phyloP scores from a whole-genome alignment of 2,329 filamentous ascomycete species.

The Pseudopithomyces chartarum region DNA sequence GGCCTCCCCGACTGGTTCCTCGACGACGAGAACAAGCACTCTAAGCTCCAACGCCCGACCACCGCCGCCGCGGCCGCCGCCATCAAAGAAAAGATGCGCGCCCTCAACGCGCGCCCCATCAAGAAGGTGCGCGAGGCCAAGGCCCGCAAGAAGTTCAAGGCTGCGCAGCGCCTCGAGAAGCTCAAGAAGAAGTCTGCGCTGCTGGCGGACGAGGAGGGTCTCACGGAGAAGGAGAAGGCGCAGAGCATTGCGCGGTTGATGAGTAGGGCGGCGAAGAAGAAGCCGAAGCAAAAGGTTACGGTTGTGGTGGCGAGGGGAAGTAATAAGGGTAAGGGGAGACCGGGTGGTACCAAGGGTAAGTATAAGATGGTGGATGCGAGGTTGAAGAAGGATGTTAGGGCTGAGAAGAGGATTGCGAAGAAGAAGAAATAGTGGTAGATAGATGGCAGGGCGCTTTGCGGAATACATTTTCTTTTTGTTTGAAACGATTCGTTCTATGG shows the following conservation, averaged over 20 bases:
- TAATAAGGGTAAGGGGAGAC: conserved; percentile 84
- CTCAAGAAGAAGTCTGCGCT: conserved; percentile 96
- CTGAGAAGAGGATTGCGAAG: conserved; percentile 80
- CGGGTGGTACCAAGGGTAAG: conserved; percentile 89
- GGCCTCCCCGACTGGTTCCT: conserved; percentile 97
- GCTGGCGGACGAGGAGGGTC: conserved; percentile 83
- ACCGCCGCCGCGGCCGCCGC: conserved; percentile 86
- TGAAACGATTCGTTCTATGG: too few relatives aligned
- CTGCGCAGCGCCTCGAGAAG: conserved; percentile 88
- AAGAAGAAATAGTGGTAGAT: conserved; percentile 60
- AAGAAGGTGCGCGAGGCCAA: conserved; percentile 98
- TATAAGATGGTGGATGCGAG: conserved; percentile 97
- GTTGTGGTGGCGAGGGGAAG: conserved; percentile 85
- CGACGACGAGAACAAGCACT: conserved; percentile 86
- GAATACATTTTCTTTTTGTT: too few relatives aligned
- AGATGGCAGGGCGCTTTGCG: too few relatives aligned
- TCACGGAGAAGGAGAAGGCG: conserved; percentile 97
- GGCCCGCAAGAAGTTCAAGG: conserved; percentile 95
- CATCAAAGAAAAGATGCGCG: conserved; percentile 92
- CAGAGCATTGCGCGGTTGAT: conserved; percentile 81
- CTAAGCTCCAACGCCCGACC: conserved; percentile 85
- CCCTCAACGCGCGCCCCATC: conserved; percentile 93
- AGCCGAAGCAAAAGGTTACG: conserved; percentile 80
- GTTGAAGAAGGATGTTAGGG: conserved; percentile 95
- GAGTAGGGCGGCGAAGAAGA: conserved; percentile 81